Percentiles rank a stretch among this genome's conserved stretches.
These are phyloP conservation scores for Macrotyloma uniflorum DNA, from an alignment of 306 rosid genomes.

Conservation along the genomic window DNA sequence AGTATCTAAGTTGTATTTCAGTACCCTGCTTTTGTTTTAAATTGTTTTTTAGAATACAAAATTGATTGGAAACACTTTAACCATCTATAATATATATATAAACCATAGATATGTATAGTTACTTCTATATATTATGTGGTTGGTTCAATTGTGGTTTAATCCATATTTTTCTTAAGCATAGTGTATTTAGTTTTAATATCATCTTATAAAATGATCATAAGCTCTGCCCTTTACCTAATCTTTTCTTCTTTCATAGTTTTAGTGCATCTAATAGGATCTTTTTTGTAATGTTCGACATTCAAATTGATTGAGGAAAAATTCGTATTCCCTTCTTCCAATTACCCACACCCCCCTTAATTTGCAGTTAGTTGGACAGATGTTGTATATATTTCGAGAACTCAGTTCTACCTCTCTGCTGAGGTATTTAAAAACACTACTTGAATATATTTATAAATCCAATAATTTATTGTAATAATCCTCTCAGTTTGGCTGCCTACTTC, in stretches of 20 bases:
- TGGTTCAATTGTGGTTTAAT: constrained; percentile 21
- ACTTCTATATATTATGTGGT: constrained; percentile 14
- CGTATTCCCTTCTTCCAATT: background rate
- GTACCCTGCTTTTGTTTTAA: constrained; percentile 26
- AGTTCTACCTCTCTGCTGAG: background rate
- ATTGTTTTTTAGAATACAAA: background rate
- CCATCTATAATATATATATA: constrained; percentile 19
- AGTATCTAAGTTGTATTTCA: constrained; percentile 37
- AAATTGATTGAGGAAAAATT: background rate
- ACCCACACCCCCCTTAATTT: background rate
- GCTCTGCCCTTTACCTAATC: background rate
- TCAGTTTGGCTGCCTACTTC: constrained; percentile 1
- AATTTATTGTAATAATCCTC: constrained; percentile 1
- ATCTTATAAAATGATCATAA: constrained; percentile 32
- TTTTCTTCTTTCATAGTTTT: constrained; percentile 24
- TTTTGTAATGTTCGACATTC: background rate
- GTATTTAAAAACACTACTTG: constrained; percentile 22
- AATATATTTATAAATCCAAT: background rate
- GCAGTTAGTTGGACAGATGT: background rate
- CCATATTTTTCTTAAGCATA: constrained; percentile 20
- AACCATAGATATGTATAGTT: constrained; percentile 4
- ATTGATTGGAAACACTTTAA: constrained; percentile 14
- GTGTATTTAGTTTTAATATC: constrained; percentile 28
- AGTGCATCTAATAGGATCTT: constrained; percentile 8
- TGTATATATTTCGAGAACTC: constrained; percentile 19